Evolutionary conservation across 2,329 filamentous ascomycete genomes (phyloP), one percentile per base, ranked within the genome.

Genomic region (Xylariales sp.): DNA sequence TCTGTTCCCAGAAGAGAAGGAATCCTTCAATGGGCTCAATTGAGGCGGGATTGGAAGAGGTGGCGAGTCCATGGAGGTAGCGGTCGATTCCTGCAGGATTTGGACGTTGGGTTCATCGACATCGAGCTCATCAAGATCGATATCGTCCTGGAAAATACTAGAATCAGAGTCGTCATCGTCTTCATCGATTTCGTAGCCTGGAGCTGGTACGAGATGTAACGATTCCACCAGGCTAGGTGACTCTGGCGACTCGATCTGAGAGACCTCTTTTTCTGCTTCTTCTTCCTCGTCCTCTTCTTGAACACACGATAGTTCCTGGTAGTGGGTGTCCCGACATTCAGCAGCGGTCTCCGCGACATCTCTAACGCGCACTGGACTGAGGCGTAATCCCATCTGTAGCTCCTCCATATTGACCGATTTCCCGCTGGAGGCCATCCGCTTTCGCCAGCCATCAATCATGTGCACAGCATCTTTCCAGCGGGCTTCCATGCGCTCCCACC

Each of bases 401-500:
- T 84, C 80, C 45, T 82, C 78, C 41, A 82, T 68, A 52, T 86
- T 82, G 50, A 91, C 78, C 0, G 83, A 79, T 45, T 81, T 76
- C 4, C 84, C 84, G 49, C 77, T 82, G 38, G 73, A 74, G 12
- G 78, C 79, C 78, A 95, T 88, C 31, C 88, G 78, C 59, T 81
- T 84, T 46, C 90, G 82, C 91, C 93, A 97, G 24, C 86, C 82
- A 50, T 96, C 88, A 70, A 98, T 95, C 66, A 98, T 80, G 25
- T 80, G 76, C 10, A 97, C 82, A 1, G 93, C 88, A 58, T 97
- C 91, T 50, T 81, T 83, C 88, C 93, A 95, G 38, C 89, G 79
- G 16, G 71, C 76, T 62, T 97, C 90, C 87, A 97, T 95, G 64
- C 86, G 89, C 59, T 94, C 86, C 84, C 91, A 95, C 12, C 90